phyloP scores from a whole-genome alignment of 2,329 filamentous ascomycete species.

The Aschersonia sp. region DNA sequence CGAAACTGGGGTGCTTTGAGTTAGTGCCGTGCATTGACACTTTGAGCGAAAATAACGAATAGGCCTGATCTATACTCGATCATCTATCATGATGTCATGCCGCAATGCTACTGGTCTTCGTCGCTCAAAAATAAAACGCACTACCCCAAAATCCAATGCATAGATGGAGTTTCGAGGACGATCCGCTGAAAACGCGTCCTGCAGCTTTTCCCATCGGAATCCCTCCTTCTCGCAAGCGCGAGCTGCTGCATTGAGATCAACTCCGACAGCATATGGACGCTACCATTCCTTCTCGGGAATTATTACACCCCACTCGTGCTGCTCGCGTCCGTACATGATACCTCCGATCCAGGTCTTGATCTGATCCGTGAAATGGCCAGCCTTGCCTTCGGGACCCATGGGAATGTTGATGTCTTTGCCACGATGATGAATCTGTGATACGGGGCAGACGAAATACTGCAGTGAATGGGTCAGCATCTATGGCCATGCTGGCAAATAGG shows the following conservation, averaged over 20 bases:
- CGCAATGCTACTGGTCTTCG: no score
- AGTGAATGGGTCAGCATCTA: not conserved
- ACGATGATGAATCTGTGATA: conserved; percentile 54
- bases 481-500: not conserved
- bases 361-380: conserved; percentile 41
- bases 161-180: no score
- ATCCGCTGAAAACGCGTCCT: no score
- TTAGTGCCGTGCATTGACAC: no score
- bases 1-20: no score
- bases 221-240: no score
- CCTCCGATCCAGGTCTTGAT: conserved; percentile 55
- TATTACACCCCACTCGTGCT: conserved; percentile 57
- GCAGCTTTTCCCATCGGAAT: no score
- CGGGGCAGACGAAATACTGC: conserved; percentile 56
- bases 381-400: conserved; percentile 34
- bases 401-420: conserved; percentile 48
- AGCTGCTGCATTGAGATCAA: not conserved
- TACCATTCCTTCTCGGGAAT: conserved; percentile 42
- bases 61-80: no score
- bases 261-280: not conserved
- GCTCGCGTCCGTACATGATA: conserved; percentile 59
- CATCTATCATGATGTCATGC: no score
- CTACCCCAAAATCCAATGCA: no score
- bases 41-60: no score
- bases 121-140: no score